These are phyloP conservation scores for Krasilnikovozyma curviuscula DNA, from an alignment of 768 basidiomycete genomes.

Conservation along the genomic window DNA sequence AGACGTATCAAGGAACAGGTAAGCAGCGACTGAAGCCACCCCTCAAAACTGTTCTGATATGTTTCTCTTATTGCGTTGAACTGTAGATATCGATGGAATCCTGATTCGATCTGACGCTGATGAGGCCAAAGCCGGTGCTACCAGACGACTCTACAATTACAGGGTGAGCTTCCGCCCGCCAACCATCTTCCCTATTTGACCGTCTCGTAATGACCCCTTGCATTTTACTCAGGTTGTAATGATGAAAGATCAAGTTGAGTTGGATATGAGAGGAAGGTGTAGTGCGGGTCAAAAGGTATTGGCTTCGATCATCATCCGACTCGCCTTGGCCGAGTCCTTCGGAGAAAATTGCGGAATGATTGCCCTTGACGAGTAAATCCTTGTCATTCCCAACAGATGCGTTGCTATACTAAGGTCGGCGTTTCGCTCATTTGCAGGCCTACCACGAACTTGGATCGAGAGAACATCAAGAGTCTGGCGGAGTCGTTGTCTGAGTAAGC, in stretches of 20 bases:
- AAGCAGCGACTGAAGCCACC: slow-evolving; percentile 17
- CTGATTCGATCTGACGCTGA: slow-evolving; percentile 86
- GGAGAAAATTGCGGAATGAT: slow-evolving; percentile 95
- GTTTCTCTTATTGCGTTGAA: not conserved
- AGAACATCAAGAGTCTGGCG: slow-evolving; percentile 89
- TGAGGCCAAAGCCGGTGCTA: slow-evolving; percentile 50
- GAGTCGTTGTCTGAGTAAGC: slow-evolving; percentile 76
- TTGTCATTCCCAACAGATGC: not conserved
- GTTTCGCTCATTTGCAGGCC: slow-evolving; percentile 30
- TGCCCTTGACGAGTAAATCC: slow-evolving; percentile 59
- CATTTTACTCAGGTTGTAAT: slow-evolving; percentile 62
- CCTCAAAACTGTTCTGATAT: not conserved
- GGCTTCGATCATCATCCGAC: slow-evolving; percentile 90
- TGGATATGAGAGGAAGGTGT: slow-evolving; percentile 99
- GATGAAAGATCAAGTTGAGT: slow-evolving; percentile 96
- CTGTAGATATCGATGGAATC: slow-evolving; percentile 89
- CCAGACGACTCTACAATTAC: slow-evolving; percentile 82
- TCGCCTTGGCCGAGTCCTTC: slow-evolving; percentile 92
- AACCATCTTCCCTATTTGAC: not conserved
- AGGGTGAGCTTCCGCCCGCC: slow-evolving; percentile 39
- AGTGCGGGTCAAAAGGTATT: slow-evolving; percentile 98
- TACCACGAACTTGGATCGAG: slow-evolving; percentile 86
- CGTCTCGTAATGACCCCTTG: not conserved
- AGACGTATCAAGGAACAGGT: slow-evolving; percentile 98
- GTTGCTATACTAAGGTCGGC: not conserved